Conservation (phyloP, 257 asterid species). For the Petunia secreta region DNA sequence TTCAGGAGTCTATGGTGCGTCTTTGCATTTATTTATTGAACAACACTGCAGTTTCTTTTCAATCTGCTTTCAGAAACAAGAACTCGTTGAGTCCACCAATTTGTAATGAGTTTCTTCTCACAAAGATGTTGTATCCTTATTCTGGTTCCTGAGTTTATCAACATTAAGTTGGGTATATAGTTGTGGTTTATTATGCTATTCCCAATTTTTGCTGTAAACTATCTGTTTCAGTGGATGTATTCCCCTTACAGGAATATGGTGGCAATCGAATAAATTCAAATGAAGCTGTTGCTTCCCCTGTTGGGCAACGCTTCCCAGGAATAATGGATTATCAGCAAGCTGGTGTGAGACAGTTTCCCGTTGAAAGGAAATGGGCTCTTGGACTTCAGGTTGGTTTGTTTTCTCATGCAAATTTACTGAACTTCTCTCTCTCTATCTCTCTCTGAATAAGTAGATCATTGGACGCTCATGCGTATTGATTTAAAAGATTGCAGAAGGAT, state of each 20-base stretch:
- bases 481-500: background rate
- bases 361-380: conserved; percentile 91
- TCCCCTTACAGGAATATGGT: conserved; percentile 52
- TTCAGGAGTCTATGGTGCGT: conserved; percentile 75
- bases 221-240: background rate
- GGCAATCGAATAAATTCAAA: conserved; percentile 48
- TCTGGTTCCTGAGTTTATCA: background rate
- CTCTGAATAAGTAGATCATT: background rate
- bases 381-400: conserved; percentile 82
- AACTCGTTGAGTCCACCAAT: background rate
- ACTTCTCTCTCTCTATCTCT: background rate
- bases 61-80: background rate
- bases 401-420: conserved; percentile 19
- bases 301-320: conserved; percentile 64
- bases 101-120: conserved; percentile 6
- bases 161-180: conserved; percentile 8
- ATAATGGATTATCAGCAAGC: conserved; percentile 59
- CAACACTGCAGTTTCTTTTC: background rate
- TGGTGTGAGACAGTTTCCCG: conserved; percentile 63
- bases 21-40: conserved; percentile 26
- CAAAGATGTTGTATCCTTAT: background rate
- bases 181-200: conserved; percentile 5
- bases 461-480: background rate
- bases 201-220: background rate
- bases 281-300: conserved; percentile 56